Evolutionary conservation across 2,329 filamentous ascomycete genomes (phyloP).

Genomic region (Aspergillus ochraceus): DNA sequence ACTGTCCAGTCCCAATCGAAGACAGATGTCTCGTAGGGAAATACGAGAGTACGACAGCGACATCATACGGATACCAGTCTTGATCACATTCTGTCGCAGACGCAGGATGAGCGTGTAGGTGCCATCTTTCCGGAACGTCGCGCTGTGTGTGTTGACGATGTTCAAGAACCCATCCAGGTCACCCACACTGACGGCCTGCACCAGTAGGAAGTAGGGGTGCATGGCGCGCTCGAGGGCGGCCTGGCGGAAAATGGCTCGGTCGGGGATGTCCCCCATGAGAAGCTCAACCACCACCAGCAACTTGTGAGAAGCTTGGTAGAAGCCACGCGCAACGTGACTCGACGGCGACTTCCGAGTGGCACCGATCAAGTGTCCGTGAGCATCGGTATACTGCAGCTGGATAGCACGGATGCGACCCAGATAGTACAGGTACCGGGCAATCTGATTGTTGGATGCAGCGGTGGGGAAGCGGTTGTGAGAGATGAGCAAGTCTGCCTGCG

Average conservation of each 20-base stretch:
- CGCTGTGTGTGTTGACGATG: constrained; percentile 76
- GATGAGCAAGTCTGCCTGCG: constrained; percentile 91
- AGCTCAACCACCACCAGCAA: constrained; percentile 94
- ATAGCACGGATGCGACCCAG: constrained; percentile 94
- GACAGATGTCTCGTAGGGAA: constrained; percentile 94
- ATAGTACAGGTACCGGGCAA: constrained; percentile 96
- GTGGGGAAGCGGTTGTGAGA: constrained; percentile 94
- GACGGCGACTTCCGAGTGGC: constrained; percentile 94
- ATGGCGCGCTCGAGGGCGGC: constrained; percentile 82
- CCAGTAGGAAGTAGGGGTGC: constrained; percentile 88
- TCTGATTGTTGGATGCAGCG: constrained; percentile 95
- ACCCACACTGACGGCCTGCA: constrained; percentile 93
- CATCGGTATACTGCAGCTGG: constrained; percentile 94
- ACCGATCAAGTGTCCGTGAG: constrained; percentile 88
- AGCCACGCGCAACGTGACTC: constrained; percentile 83
- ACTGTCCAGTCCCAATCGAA: constrained; percentile 86
- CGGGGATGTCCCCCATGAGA: constrained; percentile 97
- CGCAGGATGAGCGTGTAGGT: constrained; percentile 95
- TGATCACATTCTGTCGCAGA: constrained; percentile 97
- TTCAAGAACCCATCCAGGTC: constrained; percentile 92
- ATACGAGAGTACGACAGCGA: constrained; percentile 97
- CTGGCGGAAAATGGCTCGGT: constrained; percentile 90
- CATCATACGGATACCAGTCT: constrained; percentile 99
- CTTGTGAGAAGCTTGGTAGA: constrained; percentile 95
- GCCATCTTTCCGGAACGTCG: constrained; percentile 86